Conservation (phyloP, 1,284 basidiomycete species). For the Agroathelia rolfsii region DNA sequence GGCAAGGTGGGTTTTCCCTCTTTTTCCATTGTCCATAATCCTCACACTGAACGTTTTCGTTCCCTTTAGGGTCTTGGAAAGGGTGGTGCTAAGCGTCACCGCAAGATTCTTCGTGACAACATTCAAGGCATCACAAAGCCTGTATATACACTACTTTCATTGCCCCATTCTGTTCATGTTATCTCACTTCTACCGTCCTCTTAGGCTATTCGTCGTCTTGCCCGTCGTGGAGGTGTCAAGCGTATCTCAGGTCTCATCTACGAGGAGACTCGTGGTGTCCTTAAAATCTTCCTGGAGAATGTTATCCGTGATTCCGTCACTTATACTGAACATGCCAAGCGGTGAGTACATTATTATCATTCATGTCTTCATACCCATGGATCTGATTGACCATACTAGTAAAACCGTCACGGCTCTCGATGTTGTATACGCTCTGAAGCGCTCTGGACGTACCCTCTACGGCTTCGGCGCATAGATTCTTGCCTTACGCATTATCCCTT, state of each 20-base stretch:
- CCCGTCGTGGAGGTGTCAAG: constrained; percentile 79
- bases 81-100: constrained; percentile 68
- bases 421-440: constrained; percentile 77
- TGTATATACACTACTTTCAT: constrained; percentile 16
- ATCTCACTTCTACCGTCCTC: constrained; percentile 16
- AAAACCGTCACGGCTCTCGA: constrained; percentile 83
- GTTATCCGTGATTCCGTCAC: constrained; percentile 78
- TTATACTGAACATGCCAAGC: constrained; percentile 84
- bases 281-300: constrained; percentile 76
- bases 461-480: constrained; percentile 59
- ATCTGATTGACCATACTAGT: constrained; percentile 55
- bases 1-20: constrained; percentile 24
- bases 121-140: constrained; percentile 61
- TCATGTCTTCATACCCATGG: too few species aligned
- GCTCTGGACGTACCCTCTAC: constrained; percentile 71
- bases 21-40: not conserved
- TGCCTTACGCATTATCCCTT: too few species aligned
- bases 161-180: not conserved
- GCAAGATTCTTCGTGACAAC: constrained; percentile 68
- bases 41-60: not conserved
- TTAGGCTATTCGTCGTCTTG: constrained; percentile 71
- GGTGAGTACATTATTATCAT: constrained; percentile 25
- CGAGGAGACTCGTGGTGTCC: constrained; percentile 75
- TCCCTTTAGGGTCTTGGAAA: constrained; percentile 43
- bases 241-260: constrained; percentile 80